Evolutionary conservation across 2,329 filamentous ascomycete species (phyloP), one percentile per base, ranked within the genome.

Genomic region (Pseudocercospora crystallina): DNA sequence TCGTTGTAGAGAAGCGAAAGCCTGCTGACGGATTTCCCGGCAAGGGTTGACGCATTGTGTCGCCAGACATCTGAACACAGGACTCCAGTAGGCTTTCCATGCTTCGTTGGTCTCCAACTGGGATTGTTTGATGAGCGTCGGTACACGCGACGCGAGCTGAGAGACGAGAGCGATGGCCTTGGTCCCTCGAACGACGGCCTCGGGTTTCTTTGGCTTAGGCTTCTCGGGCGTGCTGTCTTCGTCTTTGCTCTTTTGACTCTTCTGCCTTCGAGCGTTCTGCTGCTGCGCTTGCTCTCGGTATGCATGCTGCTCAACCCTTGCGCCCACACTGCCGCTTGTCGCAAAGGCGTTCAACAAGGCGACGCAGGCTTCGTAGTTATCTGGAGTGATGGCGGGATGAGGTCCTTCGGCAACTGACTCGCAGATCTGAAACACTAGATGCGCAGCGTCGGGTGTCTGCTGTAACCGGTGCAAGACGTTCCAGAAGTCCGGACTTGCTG

Each of bases 401-500:
- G 82, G 79, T 2, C 79, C 79, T 11, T 86, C 86, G 2, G 90
- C 83, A 20, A 91, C 84, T 47, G 81, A 84, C 65, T 94, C 87
- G 0, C 96, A 77, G n/a, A 97, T 87, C 47, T 87, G 83, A 68
- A 97, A 97, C 0, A 95, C 90, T 12, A 85, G 79, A 0, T 85
- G 78, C 2, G 90, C 87, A 20, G 87, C 85, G 46, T 89, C 85
- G 2, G 82, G 73, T 39, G 64, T 56, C 14, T 77, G 76, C 17
- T 78, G 76, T 13, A 99, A 75, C 30, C 84, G 81, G 54, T 90
- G 85, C 45, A 99, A 76, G 11, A 96, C 88, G 5, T 87, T 86
- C 94, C 94, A 99, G 70, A 99, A 97, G 66, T 99, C 94, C 0
- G 94, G 94, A 13, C 92, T 97, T 11, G 89, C 92, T 72, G 95